phyloP scores from a whole-genome alignment of 441 rosid species.

The Adansonia grandidieri region DNA sequence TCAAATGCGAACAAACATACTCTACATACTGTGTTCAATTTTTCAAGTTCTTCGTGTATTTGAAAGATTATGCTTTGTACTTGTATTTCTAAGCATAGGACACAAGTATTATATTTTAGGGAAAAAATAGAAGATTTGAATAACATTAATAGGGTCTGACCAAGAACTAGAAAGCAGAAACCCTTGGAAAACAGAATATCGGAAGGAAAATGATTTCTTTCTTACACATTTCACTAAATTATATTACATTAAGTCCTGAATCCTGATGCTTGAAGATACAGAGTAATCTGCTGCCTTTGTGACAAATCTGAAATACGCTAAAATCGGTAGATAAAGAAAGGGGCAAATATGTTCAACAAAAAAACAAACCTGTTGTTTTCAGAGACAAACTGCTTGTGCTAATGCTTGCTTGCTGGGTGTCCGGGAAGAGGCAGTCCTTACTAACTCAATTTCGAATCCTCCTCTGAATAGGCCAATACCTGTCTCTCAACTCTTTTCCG shows the following conservation, averaged over 20 bases:
- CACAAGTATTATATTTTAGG: no score
- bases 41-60: no score
- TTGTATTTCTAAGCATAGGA: no score
- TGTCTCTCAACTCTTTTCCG: neutral
- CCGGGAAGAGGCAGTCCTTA: no score
- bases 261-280: constrained; percentile 20
- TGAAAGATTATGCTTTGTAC: no score
- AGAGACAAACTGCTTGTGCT: constrained; percentile 29
- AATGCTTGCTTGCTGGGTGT: neutral
- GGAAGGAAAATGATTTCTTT: no score
- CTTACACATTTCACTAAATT: neutral
- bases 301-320: constrained; percentile 14
- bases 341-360: neutral
- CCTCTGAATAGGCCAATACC: constrained; percentile 21
- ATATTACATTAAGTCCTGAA: constrained; percentile 31
- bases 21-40: no score
- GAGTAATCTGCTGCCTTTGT: constrained; percentile 13
- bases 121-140: no score
- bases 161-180: neutral
- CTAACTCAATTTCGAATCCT: constrained; percentile 5
- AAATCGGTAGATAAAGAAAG: neutral
- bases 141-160: neutral
- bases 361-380: constrained; percentile 14
- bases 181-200: neutral
- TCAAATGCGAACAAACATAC: no score